These are phyloP conservation scores for Chlorencoelia australis DNA, from an alignment of 2,329 filamentous ascomycete species.

Conservation along the genomic window DNA sequence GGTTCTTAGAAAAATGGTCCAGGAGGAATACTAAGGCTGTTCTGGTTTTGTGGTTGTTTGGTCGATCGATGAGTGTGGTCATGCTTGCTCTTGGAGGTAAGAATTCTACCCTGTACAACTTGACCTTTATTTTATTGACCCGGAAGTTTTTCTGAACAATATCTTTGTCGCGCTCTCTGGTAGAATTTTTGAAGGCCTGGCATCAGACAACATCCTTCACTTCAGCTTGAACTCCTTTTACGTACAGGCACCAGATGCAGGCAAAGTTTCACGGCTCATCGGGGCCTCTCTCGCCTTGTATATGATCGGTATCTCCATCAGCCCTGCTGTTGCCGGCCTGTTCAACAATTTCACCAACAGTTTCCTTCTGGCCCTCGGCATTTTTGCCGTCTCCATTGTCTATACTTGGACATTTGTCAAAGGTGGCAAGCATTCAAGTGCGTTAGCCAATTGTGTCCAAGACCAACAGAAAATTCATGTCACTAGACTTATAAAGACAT, in stretches of 20 bases:
- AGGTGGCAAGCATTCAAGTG: neutral
- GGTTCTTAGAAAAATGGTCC: neutral
- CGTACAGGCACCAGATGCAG: neutral
- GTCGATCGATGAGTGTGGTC: slow-evolving; percentile 2
- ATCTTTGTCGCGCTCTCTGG: slow-evolving; percentile 1
- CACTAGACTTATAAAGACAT: neutral
- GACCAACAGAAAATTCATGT: neutral
- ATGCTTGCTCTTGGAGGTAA: slow-evolving; percentile 3
- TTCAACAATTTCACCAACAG: slow-evolving; percentile 2
- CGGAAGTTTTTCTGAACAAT: slow-evolving; percentile 1
- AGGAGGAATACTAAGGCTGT: neutral
- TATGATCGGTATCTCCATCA: slow-evolving; percentile 4
- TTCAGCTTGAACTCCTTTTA: slow-evolving; percentile 4
- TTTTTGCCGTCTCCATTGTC: slow-evolving; percentile 1
- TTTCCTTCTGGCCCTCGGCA: slow-evolving; percentile 1
- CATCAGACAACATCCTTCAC: slow-evolving; percentile 5
- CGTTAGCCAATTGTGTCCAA: too few relatives aligned
- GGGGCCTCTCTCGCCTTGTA: slow-evolving; percentile 3
- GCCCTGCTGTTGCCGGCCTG: slow-evolving; percentile 1
- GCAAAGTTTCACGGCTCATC: neutral
- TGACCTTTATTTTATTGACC: neutral
- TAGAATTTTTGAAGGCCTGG: slow-evolving; percentile 2
- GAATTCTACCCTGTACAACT: neutral
- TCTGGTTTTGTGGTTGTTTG: slow-evolving; percentile 3
- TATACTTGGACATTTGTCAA: neutral